Conservation (phyloP, 2,329 filamentous ascomycete genomes). For the Cordyceps tenuipes region DNA sequence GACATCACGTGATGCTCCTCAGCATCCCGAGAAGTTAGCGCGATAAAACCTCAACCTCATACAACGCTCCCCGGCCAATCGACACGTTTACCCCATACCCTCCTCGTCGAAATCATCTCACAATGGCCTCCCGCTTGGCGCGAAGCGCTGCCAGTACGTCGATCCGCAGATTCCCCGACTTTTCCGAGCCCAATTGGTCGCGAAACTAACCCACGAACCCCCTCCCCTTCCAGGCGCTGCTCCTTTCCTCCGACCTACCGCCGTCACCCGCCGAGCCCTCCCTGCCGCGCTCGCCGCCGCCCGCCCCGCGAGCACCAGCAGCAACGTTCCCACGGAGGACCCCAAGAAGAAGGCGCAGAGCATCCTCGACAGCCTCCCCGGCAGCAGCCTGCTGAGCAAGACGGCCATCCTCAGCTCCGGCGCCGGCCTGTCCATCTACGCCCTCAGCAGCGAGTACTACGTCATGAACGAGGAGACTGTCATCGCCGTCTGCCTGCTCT, state of each 20-base stretch:
- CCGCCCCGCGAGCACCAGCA: slow-evolving; percentile 58
- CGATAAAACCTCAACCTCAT: slow-evolving; percentile 44
- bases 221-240: slow-evolving; percentile 53
- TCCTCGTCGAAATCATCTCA: slow-evolving; percentile 51
- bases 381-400: slow-evolving; percentile 89
- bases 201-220: slow-evolving; percentile 17
- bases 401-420: slow-evolving; percentile 91
- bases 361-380: slow-evolving; percentile 86
- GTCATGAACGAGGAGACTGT: slow-evolving; percentile 99
- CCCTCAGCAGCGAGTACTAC: slow-evolving; percentile 99
- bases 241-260: slow-evolving; percentile 76
- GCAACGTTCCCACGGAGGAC: slow-evolving; percentile 69
- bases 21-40: slow-evolving; percentile 21
- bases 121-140: slow-evolving; percentile 97
- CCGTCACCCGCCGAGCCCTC: slow-evolving; percentile 64
- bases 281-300: slow-evolving; percentile 61
- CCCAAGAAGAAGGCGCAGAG: slow-evolving; percentile 97
- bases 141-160: slow-evolving; percentile 88
- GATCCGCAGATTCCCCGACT: slow-evolving; percentile 7
- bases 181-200: slow-evolving; percentile 29
- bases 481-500: slow-evolving; percentile 84
- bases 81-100: slow-evolving; percentile 36
- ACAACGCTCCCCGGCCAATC: slow-evolving; percentile 35
- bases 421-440: slow-evolving; percentile 84
- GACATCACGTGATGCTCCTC: slow-evolving; percentile 10